These are phyloP conservation scores for Ephemerocybe angulata DNA, from an alignment of 768 basidiomycete species.

Conservation along the genomic window DNA sequence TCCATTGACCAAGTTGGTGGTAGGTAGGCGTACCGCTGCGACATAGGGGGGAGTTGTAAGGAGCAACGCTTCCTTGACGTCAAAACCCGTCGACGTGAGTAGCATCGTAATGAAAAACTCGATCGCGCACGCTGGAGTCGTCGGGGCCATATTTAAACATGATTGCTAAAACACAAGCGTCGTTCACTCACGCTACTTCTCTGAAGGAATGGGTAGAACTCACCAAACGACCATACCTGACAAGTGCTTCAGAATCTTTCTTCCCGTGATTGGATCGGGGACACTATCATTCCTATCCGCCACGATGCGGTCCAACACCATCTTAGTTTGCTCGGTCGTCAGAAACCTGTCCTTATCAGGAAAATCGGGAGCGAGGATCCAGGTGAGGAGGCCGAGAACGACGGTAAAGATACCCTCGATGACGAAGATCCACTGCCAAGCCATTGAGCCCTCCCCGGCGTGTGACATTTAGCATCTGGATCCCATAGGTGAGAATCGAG, in stretches of 20 bases:
- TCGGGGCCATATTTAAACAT: constrained; percentile 38
- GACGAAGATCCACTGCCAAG: constrained; percentile 38
- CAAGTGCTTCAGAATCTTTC: constrained; percentile 33
- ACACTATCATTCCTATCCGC: constrained; percentile 36
- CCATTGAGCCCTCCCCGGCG: constrained; percentile 28
- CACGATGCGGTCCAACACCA: constrained; percentile 31
- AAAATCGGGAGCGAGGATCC: constrained; percentile 33
- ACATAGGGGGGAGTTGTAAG: constrained; percentile 34
- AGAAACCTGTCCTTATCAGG: constrained; percentile 34
- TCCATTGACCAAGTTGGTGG: not conserved
- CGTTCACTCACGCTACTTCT: not conserved
- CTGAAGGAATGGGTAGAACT: constrained; percentile 2
- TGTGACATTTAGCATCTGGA: constrained; percentile 19
- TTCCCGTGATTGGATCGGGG: constrained; percentile 28
- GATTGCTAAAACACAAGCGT: constrained; percentile 17
- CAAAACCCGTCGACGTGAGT: constrained; percentile 33
- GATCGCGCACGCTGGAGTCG: constrained; percentile 36
- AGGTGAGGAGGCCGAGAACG: constrained; percentile 25
- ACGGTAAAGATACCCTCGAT: constrained; percentile 32
- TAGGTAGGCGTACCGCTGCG: constrained; percentile 22
- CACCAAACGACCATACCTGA: constrained; percentile 35
- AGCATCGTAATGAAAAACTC: constrained; percentile 35
- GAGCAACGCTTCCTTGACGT: constrained; percentile 24
- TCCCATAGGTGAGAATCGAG: constrained; percentile 27
- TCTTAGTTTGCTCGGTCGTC: constrained; percentile 32